Conservation (phyloP, 345 rosid genomes). For the Limnanthes douglasii region DNA sequence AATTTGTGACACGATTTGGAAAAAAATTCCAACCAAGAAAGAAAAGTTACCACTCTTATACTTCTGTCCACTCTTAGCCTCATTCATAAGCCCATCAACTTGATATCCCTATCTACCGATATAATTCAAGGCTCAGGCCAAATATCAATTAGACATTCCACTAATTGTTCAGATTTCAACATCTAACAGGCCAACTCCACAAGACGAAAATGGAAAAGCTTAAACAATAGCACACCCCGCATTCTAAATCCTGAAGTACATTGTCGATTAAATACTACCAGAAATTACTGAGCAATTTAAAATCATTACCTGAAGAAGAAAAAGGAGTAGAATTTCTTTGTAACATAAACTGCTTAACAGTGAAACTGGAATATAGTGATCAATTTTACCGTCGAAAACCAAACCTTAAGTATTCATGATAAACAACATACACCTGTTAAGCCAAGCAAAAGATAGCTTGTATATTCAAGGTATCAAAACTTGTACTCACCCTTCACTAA, state of each 20-base stretch:
- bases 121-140: too few species aligned
- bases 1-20: constrained; percentile 11
- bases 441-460: constrained; percentile 6
- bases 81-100: constrained; percentile 4
- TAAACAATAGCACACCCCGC: constrained; percentile 10
- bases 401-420: constrained; percentile 5
- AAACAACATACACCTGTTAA: constrained; percentile 10
- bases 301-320: constrained; percentile 15
- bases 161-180: constrained; percentile 6
- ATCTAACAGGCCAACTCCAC: constrained; percentile 11
- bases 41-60: constrained; percentile 7
- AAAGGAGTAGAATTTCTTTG: constrained; percentile 9
- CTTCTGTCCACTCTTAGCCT: constrained; percentile 13
- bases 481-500: constrained; percentile 65
- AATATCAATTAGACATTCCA: too few species aligned
- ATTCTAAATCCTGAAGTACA: constrained; percentile 3
- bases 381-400: too few species aligned
- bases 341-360: constrained; percentile 4
- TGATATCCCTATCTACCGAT: constrained; percentile 1
- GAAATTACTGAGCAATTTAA: constrained; percentile 10
- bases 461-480: neutral
- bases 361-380: constrained; percentile 4
- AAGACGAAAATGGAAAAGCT: constrained; percentile 5
- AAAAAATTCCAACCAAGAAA: constrained; percentile 10
- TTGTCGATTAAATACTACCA: constrained; percentile 8